A percentile compares a stretch with the other conserved stretches of the same genome.
Evolutionary conservation across 306 rosid genomes (phyloP).

Genomic region (Castanea mollissima): DNA sequence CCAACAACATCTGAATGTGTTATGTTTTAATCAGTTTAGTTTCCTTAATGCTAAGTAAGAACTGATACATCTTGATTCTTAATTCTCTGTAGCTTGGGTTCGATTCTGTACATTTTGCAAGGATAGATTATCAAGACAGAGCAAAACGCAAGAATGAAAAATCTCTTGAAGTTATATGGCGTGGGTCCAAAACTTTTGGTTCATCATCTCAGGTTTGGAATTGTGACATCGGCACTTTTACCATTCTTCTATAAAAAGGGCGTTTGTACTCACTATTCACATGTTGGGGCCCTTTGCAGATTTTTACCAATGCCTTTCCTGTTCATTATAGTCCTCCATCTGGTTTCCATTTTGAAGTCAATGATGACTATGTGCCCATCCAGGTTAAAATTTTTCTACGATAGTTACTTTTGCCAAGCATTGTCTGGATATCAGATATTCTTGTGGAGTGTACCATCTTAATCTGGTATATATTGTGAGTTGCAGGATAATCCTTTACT

Average conservation of each 20-base stretch:
- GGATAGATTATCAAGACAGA: slow-evolving; percentile 88
- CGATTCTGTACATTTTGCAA: slow-evolving; percentile 91
- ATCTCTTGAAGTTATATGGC: slow-evolving; percentile 93
- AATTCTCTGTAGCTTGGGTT: slow-evolving; percentile 69
- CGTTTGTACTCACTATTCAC: neutral
- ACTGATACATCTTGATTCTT: neutral
- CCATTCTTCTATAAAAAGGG: neutral
- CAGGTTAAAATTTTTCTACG: slow-evolving; percentile 50
- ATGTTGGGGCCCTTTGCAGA: slow-evolving; percentile 34
- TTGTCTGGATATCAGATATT: neutral
- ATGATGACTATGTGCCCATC: slow-evolving; percentile 33
- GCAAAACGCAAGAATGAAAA: slow-evolving; percentile 65
- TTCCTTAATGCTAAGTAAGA: neutral
- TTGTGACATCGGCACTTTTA: slow-evolving; percentile 4
- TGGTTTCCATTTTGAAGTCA: slow-evolving; percentile 73
- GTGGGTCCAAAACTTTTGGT: slow-evolving; percentile 79
- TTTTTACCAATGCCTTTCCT: slow-evolving; percentile 84
- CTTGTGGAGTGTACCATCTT: neutral
- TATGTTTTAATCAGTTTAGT: neutral
- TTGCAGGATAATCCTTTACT: slow-evolving; percentile 78
- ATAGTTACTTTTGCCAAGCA: neutral
- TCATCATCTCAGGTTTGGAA: slow-evolving; percentile 70
- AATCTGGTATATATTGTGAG: slow-evolving; percentile 16
- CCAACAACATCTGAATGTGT: neutral
- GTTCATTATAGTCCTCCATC: slow-evolving; percentile 67